Percentiles rank a stretch among this genome's conserved stretches.
Evolutionary conservation across 2,329 filamentous ascomycete species (phyloP).

Genomic region (Paracoccidioides brasiliensis): DNA sequence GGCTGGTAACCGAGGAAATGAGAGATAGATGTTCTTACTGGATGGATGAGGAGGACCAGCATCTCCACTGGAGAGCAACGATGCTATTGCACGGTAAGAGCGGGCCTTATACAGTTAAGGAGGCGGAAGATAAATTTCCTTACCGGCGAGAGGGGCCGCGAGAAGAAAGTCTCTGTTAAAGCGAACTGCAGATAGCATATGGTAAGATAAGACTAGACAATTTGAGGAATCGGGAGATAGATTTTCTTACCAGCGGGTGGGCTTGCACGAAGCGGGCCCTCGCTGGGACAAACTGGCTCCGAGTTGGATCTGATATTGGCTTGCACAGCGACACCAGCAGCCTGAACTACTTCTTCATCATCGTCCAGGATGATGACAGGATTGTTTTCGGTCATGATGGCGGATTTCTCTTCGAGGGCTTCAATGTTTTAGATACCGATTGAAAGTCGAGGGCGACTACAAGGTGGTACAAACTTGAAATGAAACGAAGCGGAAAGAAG

Average conservation of each 20-base stretch:
- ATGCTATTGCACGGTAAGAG: background rate
- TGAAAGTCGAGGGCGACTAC: background rate
- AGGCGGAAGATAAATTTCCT: background rate
- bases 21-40: no score
- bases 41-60: no score
- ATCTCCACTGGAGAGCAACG: no score
- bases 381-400: background rate
- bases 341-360: constrained; percentile 6
- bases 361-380: constrained; percentile 5
- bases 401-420: background rate
- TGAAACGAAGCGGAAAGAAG: background rate
- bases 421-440: background rate
- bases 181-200: no score
- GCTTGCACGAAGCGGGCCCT: no score
- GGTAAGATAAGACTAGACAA: no score
- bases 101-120: background rate
- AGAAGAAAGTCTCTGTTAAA: no score
- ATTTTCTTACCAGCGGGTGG: no score
- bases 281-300: background rate
- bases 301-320: background rate
- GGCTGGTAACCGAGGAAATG: no score
- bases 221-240: no score
- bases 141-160: background rate
- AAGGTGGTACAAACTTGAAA: background rate
- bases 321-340: background rate